These are phyloP conservation scores for Eutrema heterophyllum DNA, from an alignment of 345 rosid genomes.

Conservation along the genomic window DNA sequence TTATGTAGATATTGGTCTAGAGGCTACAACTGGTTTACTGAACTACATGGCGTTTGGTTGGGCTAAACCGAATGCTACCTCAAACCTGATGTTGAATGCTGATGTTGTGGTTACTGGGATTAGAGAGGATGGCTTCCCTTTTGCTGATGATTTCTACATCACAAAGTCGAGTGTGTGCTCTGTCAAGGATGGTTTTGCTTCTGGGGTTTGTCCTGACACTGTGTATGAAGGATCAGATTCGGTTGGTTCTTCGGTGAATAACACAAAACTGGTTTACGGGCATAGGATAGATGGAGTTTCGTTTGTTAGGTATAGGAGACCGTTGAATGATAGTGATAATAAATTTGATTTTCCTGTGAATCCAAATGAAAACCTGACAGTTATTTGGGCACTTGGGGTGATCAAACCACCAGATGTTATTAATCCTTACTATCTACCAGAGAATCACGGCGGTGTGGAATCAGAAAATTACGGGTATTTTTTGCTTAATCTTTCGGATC, in stretches of 20 bases:
- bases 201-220: constrained; percentile 88
- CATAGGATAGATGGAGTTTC: constrained; percentile 95
- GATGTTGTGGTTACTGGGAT: constrained; percentile 80
- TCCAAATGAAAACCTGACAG: constrained; percentile 41
- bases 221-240: constrained; percentile 42
- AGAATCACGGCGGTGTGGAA: constrained; percentile 64
- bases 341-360: constrained; percentile 77
- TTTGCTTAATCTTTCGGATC: constrained; percentile 24
- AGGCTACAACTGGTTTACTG: constrained; percentile 54
- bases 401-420: constrained; percentile 78
- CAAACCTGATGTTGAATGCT: constrained; percentile 61
- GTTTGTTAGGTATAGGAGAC: constrained; percentile 71
- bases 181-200: constrained; percentile 48
- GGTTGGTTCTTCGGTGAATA: constrained; percentile 52
- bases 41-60: constrained; percentile 96
- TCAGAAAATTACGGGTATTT: constrained; percentile 34
- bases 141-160: constrained; percentile 82
- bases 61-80: constrained; percentile 52
- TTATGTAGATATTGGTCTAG: constrained; percentile 73
- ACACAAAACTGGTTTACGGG: constrained; percentile 69
- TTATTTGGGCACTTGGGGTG: constrained; percentile 93
- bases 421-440: constrained; percentile 80
- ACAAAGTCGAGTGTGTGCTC: constrained; percentile 65
- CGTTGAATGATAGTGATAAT: constrained; percentile 51
- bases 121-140: constrained; percentile 68